Conservation (phyloP, 2,329 filamentous ascomycete species). For the Tolypocladium inflatum region DNA sequence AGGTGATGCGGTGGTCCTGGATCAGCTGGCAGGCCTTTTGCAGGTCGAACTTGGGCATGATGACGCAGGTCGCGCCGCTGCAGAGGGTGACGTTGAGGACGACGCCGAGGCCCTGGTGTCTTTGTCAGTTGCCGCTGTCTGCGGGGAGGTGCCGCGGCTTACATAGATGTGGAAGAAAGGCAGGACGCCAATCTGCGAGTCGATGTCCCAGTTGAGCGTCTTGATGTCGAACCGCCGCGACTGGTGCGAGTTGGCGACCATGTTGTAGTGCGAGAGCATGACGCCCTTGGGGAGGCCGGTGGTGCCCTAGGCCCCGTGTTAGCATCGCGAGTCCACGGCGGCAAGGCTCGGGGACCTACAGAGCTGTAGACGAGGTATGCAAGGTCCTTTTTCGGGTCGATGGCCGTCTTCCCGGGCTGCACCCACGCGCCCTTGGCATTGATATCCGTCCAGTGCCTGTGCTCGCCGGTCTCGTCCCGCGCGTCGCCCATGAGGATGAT, state of each 20-base stretch:
- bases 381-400: constrained; percentile 62
- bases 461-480: constrained; percentile 44
- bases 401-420: constrained; percentile 42
- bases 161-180: constrained; percentile 93
- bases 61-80: constrained; percentile 64
- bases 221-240: constrained; percentile 40
- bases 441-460: constrained; percentile 66
- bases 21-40: constrained; percentile 69
- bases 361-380: constrained; percentile 83
- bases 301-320: constrained; percentile 46
- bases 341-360: constrained; percentile 11
- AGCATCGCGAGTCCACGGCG: background rate
- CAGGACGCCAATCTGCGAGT: constrained; percentile 68
- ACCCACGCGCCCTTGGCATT: constrained; percentile 47
- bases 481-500: constrained; percentile 70
- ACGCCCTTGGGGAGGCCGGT: constrained; percentile 90
- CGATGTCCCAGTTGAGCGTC: constrained; percentile 50
- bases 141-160: constrained; percentile 16
- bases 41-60: constrained; percentile 69
- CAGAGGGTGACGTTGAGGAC: constrained; percentile 19
- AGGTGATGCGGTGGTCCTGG: constrained; percentile 66
- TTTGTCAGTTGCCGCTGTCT: background rate
- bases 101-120: constrained; percentile 19
- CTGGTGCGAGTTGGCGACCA: constrained; percentile 65
- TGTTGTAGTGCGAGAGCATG: constrained; percentile 73